A percentile compares a stretch with the other conserved stretches of the same genome.
Conservation (phyloP, 495 filamentous ascomycete species). For the Schizothecium vesticola region DNA sequence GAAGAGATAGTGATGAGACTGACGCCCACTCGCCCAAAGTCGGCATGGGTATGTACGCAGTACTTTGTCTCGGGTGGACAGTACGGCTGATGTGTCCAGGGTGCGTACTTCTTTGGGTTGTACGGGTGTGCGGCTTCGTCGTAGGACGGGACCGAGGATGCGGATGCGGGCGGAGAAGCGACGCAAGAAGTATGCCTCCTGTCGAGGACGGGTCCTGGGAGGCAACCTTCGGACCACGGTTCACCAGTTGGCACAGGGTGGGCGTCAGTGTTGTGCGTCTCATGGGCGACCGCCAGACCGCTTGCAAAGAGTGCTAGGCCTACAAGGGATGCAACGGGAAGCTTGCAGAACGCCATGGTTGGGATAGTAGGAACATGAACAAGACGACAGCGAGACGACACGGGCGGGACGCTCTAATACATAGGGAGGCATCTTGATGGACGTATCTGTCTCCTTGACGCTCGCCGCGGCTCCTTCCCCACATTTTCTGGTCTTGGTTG, state of each 20-base stretch:
- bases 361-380: neutral
- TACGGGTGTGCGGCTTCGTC: neutral
- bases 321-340: neutral
- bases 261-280: neutral
- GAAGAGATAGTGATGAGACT: neutral
- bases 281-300: neutral
- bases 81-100: constrained; percentile 6
- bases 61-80: neutral
- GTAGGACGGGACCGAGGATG: neutral
- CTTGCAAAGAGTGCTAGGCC: neutral
- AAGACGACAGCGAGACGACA: neutral
- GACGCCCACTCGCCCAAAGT: neutral
- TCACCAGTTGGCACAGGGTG: neutral
- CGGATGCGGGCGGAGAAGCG: neutral
- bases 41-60: constrained; percentile 1
- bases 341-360: neutral
- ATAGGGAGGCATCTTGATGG: neutral
- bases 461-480: neutral
- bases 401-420: neutral
- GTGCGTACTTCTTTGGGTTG: neutral
- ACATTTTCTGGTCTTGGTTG: neutral
- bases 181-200: neutral
- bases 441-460: constrained; percentile 1
- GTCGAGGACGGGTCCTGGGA: constrained; percentile 2
- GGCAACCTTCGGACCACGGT: neutral